phyloP scores from a whole-genome alignment of 2,329 filamentous ascomycete species.

The Exophiala bonariae region DNA sequence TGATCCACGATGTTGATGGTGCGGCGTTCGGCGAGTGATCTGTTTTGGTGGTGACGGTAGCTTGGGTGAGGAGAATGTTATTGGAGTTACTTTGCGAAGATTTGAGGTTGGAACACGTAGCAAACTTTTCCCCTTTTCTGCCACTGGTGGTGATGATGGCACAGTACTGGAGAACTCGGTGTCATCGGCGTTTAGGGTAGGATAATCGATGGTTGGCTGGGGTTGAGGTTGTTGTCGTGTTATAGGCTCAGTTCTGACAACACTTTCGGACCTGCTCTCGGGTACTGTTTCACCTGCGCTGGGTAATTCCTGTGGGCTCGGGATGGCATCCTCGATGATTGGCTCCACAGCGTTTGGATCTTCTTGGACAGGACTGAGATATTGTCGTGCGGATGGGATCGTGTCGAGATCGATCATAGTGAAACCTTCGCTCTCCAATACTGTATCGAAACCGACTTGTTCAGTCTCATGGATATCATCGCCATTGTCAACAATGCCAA shows the following conservation, averaged over 20 bases:
- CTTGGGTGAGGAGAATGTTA: conserved; percentile 26
- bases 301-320: too few relatives aligned
- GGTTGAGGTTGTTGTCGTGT: too few relatives aligned
- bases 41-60: conserved; percentile 25
- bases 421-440: conserved; percentile 59
- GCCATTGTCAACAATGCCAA: conserved; percentile 14
- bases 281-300: too few relatives aligned
- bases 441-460: conserved; percentile 52
- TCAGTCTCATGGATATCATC: conserved; percentile 32
- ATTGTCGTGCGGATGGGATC: conserved; percentile 47
- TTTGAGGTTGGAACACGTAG: conserved; percentile 15
- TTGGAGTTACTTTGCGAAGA: conserved; percentile 25
- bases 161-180: conserved; percentile 27
- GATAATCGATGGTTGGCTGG: background rate
- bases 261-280: too few relatives aligned
- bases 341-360: background rate
- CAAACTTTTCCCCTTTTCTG: conserved; percentile 7
- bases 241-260: too few relatives aligned
- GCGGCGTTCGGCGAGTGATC: conserved; percentile 26
- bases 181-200: conserved; percentile 16
- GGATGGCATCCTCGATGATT: background rate
- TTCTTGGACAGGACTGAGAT: conserved; percentile 16
- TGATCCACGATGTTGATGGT: conserved; percentile 20
- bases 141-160: conserved; percentile 25
- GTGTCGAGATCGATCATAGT: conserved; percentile 59